phyloP scores from a whole-genome alignment of 352 stramenopile genomes.

The Globisporangium camurandrum region DNA sequence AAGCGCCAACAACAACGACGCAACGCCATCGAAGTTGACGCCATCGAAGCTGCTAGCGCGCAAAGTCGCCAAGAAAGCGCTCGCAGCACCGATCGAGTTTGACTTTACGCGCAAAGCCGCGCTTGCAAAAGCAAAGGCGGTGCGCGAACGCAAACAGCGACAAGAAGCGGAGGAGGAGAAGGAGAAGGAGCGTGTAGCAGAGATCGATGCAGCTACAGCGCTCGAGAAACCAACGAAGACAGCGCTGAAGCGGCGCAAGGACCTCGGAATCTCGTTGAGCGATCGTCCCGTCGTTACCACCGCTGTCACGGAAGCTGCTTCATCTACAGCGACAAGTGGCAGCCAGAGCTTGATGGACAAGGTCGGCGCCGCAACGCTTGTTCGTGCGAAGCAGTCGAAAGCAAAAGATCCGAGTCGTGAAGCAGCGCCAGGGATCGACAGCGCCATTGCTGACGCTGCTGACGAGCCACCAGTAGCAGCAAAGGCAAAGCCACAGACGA shows the following conservation, averaged over 20 bases:
- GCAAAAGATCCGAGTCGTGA: neutral
- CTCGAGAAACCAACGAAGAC: slow-evolving; percentile 14
- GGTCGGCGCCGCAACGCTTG: slow-evolving; percentile 7
- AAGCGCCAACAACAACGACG: neutral
- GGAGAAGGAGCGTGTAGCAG: too few species aligned
- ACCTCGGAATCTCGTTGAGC: slow-evolving; percentile 9
- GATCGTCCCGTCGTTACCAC: neutral
- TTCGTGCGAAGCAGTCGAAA: slow-evolving; percentile 6
- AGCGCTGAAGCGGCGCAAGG: slow-evolving; percentile 15
- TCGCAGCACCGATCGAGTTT: slow-evolving; percentile 26
- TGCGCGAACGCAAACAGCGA: slow-evolving; percentile 17
- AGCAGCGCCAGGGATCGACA: neutral
- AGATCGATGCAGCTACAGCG: slow-evolving; percentile 2
- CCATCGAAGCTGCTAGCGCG: slow-evolving; percentile 15
- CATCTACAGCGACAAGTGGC: neutral
- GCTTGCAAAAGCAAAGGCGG: slow-evolving; percentile 21
- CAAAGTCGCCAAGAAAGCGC: slow-evolving; percentile 19
- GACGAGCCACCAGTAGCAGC: neutral
- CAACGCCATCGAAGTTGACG: neutral
- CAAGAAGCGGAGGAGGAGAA: slow-evolving; percentile 17
- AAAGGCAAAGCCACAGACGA: slow-evolving; percentile 1
- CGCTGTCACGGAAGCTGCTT: neutral
- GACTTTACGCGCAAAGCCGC: slow-evolving; percentile 42
- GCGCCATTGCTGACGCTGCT: neutral
- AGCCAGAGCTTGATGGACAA: slow-evolving; percentile 16